Percentiles rank a stretch among this genome's conserved stretches.
Evolutionary conservation across 768 basidiomycete genomes (phyloP).

Genomic region (Psilocybe tampanensis): DNA sequence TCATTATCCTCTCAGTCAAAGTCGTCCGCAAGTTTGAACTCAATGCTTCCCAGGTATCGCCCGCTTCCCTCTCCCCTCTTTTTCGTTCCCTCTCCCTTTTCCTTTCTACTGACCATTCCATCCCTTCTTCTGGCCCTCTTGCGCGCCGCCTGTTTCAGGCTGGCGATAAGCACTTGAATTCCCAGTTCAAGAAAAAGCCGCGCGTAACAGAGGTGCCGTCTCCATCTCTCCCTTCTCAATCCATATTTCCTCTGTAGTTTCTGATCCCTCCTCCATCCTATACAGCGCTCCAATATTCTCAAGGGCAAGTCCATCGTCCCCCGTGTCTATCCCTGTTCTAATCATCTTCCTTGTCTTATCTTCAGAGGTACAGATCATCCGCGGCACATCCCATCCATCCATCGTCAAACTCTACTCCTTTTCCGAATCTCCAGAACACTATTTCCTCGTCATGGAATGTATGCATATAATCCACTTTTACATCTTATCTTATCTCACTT

Average conservation of each 20-base stretch:
- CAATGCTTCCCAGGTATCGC: slow-evolving; percentile 85
- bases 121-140: slow-evolving; percentile 22
- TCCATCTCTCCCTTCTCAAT: slow-evolving; percentile 19
- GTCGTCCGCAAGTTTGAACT: slow-evolving; percentile 94
- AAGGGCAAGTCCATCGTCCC: too few relatives aligned
- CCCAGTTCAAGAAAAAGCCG: slow-evolving; percentile 95
- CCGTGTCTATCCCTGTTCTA: not conserved
- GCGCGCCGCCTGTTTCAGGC: slow-evolving; percentile 62
- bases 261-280: slow-evolving; percentile 32
- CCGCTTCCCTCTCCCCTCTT: slow-evolving; percentile 22
- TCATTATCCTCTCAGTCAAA: slow-evolving; percentile 63
- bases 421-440: slow-evolving; percentile 90
- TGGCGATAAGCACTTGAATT: slow-evolving; percentile 91
- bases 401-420: slow-evolving; percentile 93
- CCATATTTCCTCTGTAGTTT: slow-evolving; percentile 13
- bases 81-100: slow-evolving; percentile 22
- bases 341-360: slow-evolving; percentile 5
- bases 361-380: slow-evolving; percentile 99
- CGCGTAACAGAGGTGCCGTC: slow-evolving; percentile 94
- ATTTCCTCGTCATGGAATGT: slow-evolving; percentile 93
- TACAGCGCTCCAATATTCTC: slow-evolving; percentile 93
- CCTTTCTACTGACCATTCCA: slow-evolving; percentile 23
- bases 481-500: slow-evolving; percentile 18
- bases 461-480: slow-evolving; percentile 30
- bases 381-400: slow-evolving; percentile 87